Evolutionary conservation across 495 filamentous ascomycete species (phyloP).

Genomic region (Podospora australis): DNA sequence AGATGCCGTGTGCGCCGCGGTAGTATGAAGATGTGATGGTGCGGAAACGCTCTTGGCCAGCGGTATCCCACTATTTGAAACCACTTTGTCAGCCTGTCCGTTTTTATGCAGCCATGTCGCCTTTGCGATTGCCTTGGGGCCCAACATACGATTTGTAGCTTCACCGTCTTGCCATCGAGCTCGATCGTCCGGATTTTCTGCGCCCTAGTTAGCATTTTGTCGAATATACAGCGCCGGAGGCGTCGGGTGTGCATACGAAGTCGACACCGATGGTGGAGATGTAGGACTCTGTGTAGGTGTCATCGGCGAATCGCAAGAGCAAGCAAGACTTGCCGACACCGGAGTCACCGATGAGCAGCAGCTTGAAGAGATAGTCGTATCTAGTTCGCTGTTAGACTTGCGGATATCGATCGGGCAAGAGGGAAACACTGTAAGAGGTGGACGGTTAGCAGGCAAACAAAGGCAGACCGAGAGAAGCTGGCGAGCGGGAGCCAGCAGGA

Average conservation of each 20-base stretch:
- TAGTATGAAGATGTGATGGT: slow-evolving; percentile 99
- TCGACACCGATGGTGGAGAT: slow-evolving; percentile 99
- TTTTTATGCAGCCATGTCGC: background rate
- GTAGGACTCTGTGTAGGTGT: slow-evolving; percentile 99
- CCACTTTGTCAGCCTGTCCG: slow-evolving; percentile 14
- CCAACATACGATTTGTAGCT: slow-evolving; percentile 89
- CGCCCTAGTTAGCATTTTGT: slow-evolving; percentile 11
- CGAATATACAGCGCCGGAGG: background rate
- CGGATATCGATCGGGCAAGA: slow-evolving; percentile 5
- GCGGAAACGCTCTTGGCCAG: slow-evolving; percentile 97
- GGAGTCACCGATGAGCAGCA: slow-evolving; percentile 98
- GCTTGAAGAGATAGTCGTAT: slow-evolving; percentile 99
- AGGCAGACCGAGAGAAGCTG: background rate
- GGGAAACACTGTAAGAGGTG: slow-evolving; percentile 24
- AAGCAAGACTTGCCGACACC: slow-evolving; percentile 99
- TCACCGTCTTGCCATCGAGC: slow-evolving; percentile 98
- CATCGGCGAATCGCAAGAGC: slow-evolving; percentile 94
- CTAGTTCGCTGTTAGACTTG: slow-evolving; percentile 39
- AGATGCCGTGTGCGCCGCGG: slow-evolving; percentile 95
- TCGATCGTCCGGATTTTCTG: slow-evolving; percentile 99
- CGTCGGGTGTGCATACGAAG: slow-evolving; percentile 64
- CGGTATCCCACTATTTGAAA: slow-evolving; percentile 83
- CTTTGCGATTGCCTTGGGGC: background rate
- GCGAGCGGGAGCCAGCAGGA: slow-evolving; percentile 9
- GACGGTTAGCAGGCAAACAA: slow-evolving; percentile 17